Base-by-base conservation (phyloP, 1,284 basidiomycete species). In the Pseudozyma hubeiensis region DNA sequence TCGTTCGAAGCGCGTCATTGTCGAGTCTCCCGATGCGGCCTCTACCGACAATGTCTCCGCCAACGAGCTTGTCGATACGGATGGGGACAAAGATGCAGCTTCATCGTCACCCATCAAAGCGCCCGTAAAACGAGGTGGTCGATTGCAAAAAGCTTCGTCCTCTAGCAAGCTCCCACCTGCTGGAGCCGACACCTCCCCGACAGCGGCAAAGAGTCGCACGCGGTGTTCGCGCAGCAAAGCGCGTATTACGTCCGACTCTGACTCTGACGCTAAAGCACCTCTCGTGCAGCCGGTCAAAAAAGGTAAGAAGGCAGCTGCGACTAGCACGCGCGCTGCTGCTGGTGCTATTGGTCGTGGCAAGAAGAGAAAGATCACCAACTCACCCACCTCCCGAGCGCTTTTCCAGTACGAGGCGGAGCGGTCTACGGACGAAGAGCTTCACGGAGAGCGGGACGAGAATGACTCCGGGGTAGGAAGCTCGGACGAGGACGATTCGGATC, bases 341-440 rank as follows among this genome's bases (percentile, higher is more conserved):
- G 29, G 29, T 17, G 7, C 35, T 33, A 31, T 19, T 37, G 47
- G 45, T 34, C 54, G 43, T 7, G 45, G 39, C 29, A 67, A 63
- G 44, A 68, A 69, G 55, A 56, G 70, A 5, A 77, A 80, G 67
- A 81, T 79, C 29, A 57, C 69, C 13, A 81, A 81, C 63, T 81
- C 84, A 39, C 84, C 81, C 43, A 75, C 63, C 44, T 82, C 81
- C 85, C 71, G 89, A 17, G 70, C 73, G 4, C 10, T 88, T 88
- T 85, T 87, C 90, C 62, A 90, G 91, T 75, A 86, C 88, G 53
- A 91, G 90, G 84, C 92, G 1, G 86, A 86, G 30, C 91, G 93
- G 78, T 92, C 91, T 16, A 93, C 92, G 24, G 91, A 92, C 69
- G 92, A 93, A 78, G 87, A 82, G 30, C 86, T 67, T 89, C 91